Evolutionary conservation across 176 grass and related monocot species (phyloP), one percentile per base, ranked within the genome.

Genomic region (Bromus sterilis): DNA sequence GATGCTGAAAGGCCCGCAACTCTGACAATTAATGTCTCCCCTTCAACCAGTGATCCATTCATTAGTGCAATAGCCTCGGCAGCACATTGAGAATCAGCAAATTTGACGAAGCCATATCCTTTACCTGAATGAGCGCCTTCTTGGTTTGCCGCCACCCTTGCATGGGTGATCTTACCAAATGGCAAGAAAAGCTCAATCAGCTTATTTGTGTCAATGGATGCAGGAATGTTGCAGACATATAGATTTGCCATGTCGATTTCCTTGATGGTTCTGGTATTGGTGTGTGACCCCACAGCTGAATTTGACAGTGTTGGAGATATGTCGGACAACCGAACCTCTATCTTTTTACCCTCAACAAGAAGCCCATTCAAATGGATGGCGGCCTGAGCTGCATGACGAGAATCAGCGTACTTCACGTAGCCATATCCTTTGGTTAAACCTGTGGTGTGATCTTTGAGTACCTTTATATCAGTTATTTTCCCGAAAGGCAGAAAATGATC

Each of bases 11-110:
- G 73, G 21, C 58, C 68, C 44, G 88, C 89, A 66, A 87, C 43
- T 76, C 82, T 87, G 46, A 97, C 94, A 40, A 33, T 48, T 57
- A 97, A 28, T 9, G 29, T 57, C 73, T 89, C 84, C 62, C 85
- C 86, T n/a, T 89, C 81, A 67, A 97, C 76, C 63, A 81, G 66
- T 55, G 83, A 39, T 16, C 93, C 93, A 89, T 97, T 87, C 93
- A 97, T 93, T 49, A n/a, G 11, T 32, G 34, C 53, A 53, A 87
- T 66, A 43, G 86, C 93, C 31, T 76, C 64, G 53, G 80, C 30
- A 85, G 93, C 90, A 84, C 30, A 82, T 14, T 63, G 56, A 62
- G 88, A 29, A 85, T 97, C 80, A 29, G 21, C 74, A 86, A 84
- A 97, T 58, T 79, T 80, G 69, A 93, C 56, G 25, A 97, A 97